phyloP scores from a whole-genome alignment of 768 basidiomycete species.

The Dictyophora rubrovolvata region DNA sequence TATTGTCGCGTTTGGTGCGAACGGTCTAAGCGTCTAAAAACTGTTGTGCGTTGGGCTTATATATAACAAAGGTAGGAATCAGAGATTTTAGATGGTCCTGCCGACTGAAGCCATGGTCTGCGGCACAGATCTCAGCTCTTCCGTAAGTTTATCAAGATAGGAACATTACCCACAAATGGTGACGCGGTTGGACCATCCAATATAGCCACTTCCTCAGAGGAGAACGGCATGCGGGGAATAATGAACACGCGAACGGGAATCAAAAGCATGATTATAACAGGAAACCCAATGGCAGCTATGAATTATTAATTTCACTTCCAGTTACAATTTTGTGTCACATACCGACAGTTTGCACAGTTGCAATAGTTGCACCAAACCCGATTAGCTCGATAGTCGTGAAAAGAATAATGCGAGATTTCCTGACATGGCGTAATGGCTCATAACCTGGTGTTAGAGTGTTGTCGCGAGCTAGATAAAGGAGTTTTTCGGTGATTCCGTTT shows the following conservation, averaged over 20 bases:
- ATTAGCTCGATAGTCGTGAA: slow-evolving; percentile 69
- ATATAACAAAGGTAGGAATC: background rate
- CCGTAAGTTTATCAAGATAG: background rate
- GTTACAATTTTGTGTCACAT: slow-evolving; percentile 11
- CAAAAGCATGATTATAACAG: slow-evolving; percentile 75
- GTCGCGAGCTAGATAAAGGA: slow-evolving; percentile 74
- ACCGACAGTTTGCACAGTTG: slow-evolving; percentile 87
- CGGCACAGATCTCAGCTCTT: background rate
- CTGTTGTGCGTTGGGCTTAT: background rate
- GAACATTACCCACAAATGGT: slow-evolving; percentile 51
- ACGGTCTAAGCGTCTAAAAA: too few relatives aligned
- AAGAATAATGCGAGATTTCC: slow-evolving; percentile 59
- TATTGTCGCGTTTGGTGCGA: background rate
- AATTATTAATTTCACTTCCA: background rate
- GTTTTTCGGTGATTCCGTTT: slow-evolving; percentile 75
- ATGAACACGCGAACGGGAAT: slow-evolving; percentile 63
- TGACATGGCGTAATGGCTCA: slow-evolving; percentile 70
- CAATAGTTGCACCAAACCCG: slow-evolving; percentile 82
- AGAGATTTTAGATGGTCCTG: background rate
- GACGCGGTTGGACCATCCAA: slow-evolving; percentile 89
- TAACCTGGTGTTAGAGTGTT: slow-evolving; percentile 42
- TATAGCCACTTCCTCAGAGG: slow-evolving; percentile 63
- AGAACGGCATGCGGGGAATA: slow-evolving; percentile 71
- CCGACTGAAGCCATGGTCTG: slow-evolving; percentile 17
- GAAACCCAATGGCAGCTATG: slow-evolving; percentile 82